Evolutionary conservation across 1,284 basidiomycete species (phyloP).

Genomic region (Ustilago lituana): DNA sequence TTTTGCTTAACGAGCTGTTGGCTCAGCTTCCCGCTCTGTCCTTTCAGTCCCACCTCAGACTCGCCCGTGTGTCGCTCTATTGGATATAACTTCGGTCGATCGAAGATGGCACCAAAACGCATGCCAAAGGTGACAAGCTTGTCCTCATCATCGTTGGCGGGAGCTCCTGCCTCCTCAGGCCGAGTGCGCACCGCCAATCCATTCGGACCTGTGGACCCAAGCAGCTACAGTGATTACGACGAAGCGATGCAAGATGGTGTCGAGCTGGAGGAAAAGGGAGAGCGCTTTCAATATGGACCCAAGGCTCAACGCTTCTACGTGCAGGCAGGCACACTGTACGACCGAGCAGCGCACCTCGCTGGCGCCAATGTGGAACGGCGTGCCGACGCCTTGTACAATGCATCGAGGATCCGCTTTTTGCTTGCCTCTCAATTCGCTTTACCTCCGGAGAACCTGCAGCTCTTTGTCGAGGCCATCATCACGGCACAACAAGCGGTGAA

Average conservation of each 20-base stretch:
- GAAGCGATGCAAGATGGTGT: conserved; percentile 54
- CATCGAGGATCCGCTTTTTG: conserved; percentile 47
- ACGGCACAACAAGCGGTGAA: conserved; percentile 20
- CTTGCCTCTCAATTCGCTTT: conserved; percentile 49
- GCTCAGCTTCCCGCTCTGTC: no score
- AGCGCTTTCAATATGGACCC: conserved; percentile 47
- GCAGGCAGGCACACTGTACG: conserved; percentile 35
- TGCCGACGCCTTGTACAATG: conserved; percentile 39
- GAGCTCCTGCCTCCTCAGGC: conserved; percentile 3
- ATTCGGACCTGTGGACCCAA: conserved; percentile 27
- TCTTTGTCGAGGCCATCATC: conserved; percentile 28
- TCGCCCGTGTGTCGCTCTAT: no score
- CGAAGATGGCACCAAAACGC: conserved; percentile 28
- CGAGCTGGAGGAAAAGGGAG: conserved; percentile 55
- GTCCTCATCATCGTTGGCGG: conserved; percentile 4
- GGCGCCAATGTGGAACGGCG: conserved; percentile 6
- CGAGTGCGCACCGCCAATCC: conserved; percentile 19
- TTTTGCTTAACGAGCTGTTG: no score
- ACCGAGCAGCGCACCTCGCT: conserved; percentile 27
- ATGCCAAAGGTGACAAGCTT: conserved; percentile 36
- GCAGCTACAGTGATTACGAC: conserved; percentile 43
- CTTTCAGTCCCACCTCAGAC: no score
- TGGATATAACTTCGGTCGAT: no score
- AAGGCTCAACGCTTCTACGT: conserved; percentile 54
- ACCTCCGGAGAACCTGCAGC: conserved; percentile 30